phyloP scores from a whole-genome alignment of 257 asterid species.

The Solanum sparsipilum region DNA sequence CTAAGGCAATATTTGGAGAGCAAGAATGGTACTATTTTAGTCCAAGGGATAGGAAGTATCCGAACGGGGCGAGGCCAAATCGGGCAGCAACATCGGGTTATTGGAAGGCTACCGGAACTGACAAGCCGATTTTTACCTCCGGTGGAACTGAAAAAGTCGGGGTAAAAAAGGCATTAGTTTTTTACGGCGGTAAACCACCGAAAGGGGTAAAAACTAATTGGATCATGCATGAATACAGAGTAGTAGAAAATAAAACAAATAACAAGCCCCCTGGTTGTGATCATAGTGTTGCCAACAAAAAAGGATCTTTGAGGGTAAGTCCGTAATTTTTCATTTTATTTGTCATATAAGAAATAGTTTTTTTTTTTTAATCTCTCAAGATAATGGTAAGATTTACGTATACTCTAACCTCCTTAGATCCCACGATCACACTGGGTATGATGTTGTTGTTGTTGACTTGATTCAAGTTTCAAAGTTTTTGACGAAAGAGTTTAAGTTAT shows the following conservation, averaged over 20 bases:
- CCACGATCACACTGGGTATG: not conserved
- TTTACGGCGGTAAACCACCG: slow-evolving; percentile 49
- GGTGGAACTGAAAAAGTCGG: slow-evolving; percentile 52
- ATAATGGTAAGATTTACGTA: too few relatives aligned
- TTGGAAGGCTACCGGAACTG: slow-evolving; percentile 56
- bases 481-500: not conserved
- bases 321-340: too few relatives aligned
- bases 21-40: slow-evolving; percentile 58
- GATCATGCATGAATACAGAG: slow-evolving; percentile 57
- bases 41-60: slow-evolving; percentile 47
- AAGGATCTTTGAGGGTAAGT: slow-evolving; percentile 7
- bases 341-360: too few relatives aligned
- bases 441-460: not conserved
- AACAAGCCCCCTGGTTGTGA: slow-evolving; percentile 36
- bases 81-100: slow-evolving; percentile 50
- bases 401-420: not conserved
- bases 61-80: slow-evolving; percentile 47
- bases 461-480: too few relatives aligned
- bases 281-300: slow-evolving; percentile 2
- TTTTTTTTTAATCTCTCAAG: not conserved
- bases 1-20: slow-evolving; percentile 46
- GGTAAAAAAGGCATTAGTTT: slow-evolving; percentile 42
- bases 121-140: slow-evolving; percentile 40
- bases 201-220: slow-evolving; percentile 46
- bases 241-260: slow-evolving; percentile 29